phyloP scores from a whole-genome alignment of 305 asterid genomes.

The Fraxinus dipetala region DNA sequence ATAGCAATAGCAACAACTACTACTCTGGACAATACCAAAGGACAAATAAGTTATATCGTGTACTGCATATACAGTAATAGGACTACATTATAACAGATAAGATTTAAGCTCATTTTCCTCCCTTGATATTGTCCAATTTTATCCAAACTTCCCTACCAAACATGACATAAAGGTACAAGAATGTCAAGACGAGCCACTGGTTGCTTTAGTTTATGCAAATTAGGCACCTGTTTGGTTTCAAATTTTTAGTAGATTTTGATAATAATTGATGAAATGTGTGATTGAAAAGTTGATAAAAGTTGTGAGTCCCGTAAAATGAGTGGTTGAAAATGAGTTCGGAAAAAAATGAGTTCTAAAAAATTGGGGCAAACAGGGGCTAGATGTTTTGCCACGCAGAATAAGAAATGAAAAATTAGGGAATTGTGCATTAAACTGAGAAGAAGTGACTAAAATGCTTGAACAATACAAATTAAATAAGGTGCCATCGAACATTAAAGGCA shows the following conservation, averaged over 20 bases:
- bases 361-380: background rate
- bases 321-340: background rate
- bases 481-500: background rate
- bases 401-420: background rate
- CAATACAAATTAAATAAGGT: constrained; percentile 10
- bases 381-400: background rate
- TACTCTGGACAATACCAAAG: background rate
- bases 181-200: background rate
- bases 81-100: background rate
- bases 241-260: background rate
- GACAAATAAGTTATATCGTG: background rate
- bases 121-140: background rate
- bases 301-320: background rate
- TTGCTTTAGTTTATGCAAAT: background rate
- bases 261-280: background rate
- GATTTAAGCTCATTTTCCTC: background rate
- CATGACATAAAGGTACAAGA: background rate
- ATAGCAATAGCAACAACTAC: background rate
- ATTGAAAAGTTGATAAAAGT: background rate
- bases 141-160: background rate
- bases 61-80: background rate
- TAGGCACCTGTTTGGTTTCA: background rate
- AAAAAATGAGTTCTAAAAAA: background rate
- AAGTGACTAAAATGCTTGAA: background rate
- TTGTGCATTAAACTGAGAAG: background rate